These are phyloP conservation scores for Ilyonectria destructans DNA, from an alignment of 2,329 filamentous ascomycete genomes.

Conservation along the genomic window DNA sequence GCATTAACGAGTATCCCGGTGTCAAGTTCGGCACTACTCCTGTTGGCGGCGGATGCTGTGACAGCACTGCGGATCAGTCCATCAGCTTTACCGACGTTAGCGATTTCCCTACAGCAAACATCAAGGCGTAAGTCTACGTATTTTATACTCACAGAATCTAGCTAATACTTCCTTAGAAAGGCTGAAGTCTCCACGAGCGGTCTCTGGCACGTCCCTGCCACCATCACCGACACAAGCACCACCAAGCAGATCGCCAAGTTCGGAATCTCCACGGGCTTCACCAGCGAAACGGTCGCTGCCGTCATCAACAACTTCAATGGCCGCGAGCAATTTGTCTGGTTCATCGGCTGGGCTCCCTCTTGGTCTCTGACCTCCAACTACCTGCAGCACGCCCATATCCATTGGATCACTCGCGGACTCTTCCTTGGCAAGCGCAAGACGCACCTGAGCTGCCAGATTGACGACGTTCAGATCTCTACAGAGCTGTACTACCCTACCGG, in stretches of 20 bases:
- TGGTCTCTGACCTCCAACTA: constrained; percentile 38
- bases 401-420: constrained; percentile 39
- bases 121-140: constrained; percentile 24
- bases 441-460: constrained; percentile 35
- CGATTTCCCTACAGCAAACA: constrained; percentile 36
- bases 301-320: constrained; percentile 38
- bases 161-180: background rate
- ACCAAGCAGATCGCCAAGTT: constrained; percentile 36
- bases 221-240: constrained; percentile 31
- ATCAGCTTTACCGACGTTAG: constrained; percentile 33
- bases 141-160: background rate
- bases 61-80: constrained; percentile 23
- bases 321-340: constrained; percentile 41
- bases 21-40: constrained; percentile 31
- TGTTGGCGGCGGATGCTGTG: constrained; percentile 11
- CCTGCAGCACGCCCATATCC: constrained; percentile 38
- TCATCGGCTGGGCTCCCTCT: constrained; percentile 38
- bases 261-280: constrained; percentile 29
- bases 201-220: constrained; percentile 36
- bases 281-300: constrained; percentile 34
- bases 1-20: constrained; percentile 38
- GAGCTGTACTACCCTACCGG: constrained; percentile 30
- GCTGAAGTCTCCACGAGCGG: constrained; percentile 34
- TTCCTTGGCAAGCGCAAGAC: constrained; percentile 41
- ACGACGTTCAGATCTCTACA: constrained; percentile 35